Evolutionary conservation across 2,329 filamentous ascomycete genomes (phyloP).

Genomic region (Colletotrichum musicola): DNA sequence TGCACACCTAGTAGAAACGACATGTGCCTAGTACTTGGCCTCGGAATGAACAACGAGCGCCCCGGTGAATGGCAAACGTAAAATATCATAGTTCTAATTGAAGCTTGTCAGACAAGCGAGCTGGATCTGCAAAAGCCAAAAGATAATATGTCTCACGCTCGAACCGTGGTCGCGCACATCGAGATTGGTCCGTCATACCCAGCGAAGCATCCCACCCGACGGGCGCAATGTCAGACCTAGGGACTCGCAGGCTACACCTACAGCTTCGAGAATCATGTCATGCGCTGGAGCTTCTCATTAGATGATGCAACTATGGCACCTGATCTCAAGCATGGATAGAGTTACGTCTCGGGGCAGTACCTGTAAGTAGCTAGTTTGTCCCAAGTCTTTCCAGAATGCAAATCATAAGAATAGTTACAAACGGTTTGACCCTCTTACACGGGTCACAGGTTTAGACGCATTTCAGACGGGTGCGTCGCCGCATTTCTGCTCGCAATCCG

Average conservation of each 20-base stretch:
- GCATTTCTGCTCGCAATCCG: background rate
- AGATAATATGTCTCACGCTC: background rate
- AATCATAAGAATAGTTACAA: background rate
- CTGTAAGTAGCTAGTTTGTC: background rate
- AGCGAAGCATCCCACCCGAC: background rate
- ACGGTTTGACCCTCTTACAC: background rate
- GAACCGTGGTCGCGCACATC: too few species aligned
- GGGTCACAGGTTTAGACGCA: background rate
- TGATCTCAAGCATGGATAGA: background rate
- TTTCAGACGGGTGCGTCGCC: background rate
- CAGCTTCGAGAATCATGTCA: background rate
- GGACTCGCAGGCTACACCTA: background rate
- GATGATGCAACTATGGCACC: background rate
- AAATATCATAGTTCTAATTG: background rate
- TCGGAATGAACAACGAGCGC: too few species aligned
- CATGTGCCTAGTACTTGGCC: too few species aligned
- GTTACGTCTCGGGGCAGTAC: background rate
- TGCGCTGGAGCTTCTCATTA: background rate
- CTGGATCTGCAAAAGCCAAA: background rate
- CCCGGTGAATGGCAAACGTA: background rate
- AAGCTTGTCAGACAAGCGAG: background rate
- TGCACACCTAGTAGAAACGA: too few species aligned
- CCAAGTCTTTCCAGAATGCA: background rate
- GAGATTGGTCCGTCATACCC: background rate
- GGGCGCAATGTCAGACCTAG: background rate